Evolutionary conservation across 1,284 basidiomycete genomes (phyloP), one percentile per base, ranked within the genome.

Genomic region (Moesziomyces parantarcticus): DNA sequence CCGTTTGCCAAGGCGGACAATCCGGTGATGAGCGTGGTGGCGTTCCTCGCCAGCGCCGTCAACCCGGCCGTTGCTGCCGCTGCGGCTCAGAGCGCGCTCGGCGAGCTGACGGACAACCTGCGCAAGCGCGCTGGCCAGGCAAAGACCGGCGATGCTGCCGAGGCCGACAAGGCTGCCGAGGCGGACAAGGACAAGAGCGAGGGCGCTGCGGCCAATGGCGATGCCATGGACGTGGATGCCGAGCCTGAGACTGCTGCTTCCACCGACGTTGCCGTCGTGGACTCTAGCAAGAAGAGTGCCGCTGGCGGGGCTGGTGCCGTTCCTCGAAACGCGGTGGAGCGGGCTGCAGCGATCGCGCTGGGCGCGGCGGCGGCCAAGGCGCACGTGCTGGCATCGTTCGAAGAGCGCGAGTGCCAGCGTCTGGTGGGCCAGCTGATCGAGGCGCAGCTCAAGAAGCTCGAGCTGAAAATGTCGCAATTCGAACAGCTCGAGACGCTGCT

Each of bases 1-100:
- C 96, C 96, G 0, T 97, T 98, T 82, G 92, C 94, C 72, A 92
- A 94, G 81, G 90, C 92, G 1, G 97, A 98, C 81, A 99, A 99
- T 83, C 96, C 96, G 0, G 94, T 99, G 34, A 94, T 99, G 94
- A 94, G 92, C 84, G 95, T 99, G 23, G 94, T 99, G 14, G 93
- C 96, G 1, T 98, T 98, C 86, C 87, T 99, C 47, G 94, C 96
- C 16, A 92, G 92, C 18, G 93, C 96, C 1, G 92, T 99, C 7
- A 91, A 90, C 18, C 94, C 94, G 0, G 91, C 91, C 1, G 92
- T 97, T 5, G 96, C 95, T 1, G 92, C 93, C 0, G 94, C 95
- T 58, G 95, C 94, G 0, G 94, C 96, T 10, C 95, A 95, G 84
- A 91, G 91, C 7, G 94, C 94, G 0, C 85, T 98, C 48, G 92